phyloP scores from a whole-genome alignment of 805 yeast genomes.

The Dipodascus geniculatus region DNA sequence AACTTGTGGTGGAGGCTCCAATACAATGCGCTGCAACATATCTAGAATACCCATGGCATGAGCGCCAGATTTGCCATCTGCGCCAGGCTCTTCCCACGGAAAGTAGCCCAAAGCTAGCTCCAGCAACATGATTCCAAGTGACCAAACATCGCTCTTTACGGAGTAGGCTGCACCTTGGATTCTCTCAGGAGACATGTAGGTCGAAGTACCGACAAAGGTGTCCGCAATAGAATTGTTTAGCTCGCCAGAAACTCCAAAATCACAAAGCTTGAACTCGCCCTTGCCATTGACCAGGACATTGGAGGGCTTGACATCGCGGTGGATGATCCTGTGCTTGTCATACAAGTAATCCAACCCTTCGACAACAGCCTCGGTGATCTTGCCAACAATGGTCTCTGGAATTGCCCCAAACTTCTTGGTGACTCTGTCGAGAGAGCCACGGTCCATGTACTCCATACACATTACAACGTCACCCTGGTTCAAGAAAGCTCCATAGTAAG shows the following conservation, averaged over 20 bases:
- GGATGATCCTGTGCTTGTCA: conserved; percentile 76
- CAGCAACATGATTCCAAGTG: conserved; percentile 78
- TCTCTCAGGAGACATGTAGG: conserved; percentile 96
- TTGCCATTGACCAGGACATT: conserved; percentile 78
- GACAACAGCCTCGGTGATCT: conserved; percentile 63
- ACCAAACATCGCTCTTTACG: conserved; percentile 96
- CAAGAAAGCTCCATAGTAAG: conserved; percentile 83
- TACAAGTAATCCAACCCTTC: conserved; percentile 76
- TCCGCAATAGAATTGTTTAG: conserved; percentile 90
- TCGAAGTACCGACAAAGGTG: conserved; percentile 95
- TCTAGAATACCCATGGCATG: conserved; percentile 73
- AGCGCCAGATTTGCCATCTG: conserved; percentile 7
- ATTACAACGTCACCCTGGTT: conserved; percentile 68
- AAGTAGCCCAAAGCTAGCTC: conserved; percentile 80
- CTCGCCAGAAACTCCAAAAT: conserved; percentile 92
- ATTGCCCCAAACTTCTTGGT: conserved; percentile 48
- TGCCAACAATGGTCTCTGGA: conserved; percentile 57
- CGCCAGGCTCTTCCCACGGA: conserved; percentile 38
- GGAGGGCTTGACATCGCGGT: conserved; percentile 92
- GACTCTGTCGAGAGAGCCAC: conserved; percentile 83
- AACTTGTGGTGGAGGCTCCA: conserved; percentile 78
- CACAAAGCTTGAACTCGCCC: conserved; percentile 87
- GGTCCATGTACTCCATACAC: conserved; percentile 93
- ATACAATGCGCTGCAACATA: conserved; percentile 81
- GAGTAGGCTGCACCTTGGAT: conserved; percentile 91